phyloP scores from a whole-genome alignment of 208 protist genomes.

The Leishmania gerbilli region DNA sequence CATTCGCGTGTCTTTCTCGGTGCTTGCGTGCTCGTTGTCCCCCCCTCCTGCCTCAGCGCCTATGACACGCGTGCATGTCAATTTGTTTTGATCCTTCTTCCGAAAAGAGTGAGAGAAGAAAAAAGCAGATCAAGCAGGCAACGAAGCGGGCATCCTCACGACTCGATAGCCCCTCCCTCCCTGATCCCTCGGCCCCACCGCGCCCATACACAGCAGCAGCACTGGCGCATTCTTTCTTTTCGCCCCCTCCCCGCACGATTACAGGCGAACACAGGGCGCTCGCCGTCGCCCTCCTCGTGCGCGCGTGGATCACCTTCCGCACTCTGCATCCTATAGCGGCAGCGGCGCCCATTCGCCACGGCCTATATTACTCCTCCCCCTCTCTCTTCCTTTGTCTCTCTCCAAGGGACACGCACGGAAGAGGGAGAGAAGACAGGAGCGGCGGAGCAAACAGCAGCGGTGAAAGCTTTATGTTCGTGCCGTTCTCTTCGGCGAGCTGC shows the following conservation, averaged over 20 bases:
- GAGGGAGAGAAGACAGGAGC: neutral
- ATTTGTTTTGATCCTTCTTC: neutral
- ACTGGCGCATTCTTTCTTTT: neutral
- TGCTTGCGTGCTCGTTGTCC: neutral
- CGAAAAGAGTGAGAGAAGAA: neutral
- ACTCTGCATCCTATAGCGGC: neutral
- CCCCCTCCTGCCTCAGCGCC: neutral
- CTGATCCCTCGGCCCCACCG: neutral
- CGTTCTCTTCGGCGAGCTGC: neutral
- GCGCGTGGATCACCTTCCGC: neutral
- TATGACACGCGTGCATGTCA: neutral
- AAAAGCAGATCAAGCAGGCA: neutral
- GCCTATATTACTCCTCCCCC: neutral
- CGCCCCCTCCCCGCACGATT: neutral
- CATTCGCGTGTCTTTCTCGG: neutral
- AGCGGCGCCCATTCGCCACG: neutral
- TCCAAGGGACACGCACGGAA: neutral
- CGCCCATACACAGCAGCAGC: neutral
- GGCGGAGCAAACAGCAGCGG: neutral
- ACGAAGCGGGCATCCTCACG: neutral
- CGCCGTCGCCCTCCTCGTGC: neutral
- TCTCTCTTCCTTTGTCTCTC: neutral
- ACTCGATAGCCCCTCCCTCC: neutral
- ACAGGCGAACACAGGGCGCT: neutral
- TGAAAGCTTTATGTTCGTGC: neutral